Evolutionary conservation across 2,329 filamentous ascomycete genomes (phyloP), one percentile per base, ranked within the genome.

Genomic region (Phialemonium atrogriseum): DNA sequence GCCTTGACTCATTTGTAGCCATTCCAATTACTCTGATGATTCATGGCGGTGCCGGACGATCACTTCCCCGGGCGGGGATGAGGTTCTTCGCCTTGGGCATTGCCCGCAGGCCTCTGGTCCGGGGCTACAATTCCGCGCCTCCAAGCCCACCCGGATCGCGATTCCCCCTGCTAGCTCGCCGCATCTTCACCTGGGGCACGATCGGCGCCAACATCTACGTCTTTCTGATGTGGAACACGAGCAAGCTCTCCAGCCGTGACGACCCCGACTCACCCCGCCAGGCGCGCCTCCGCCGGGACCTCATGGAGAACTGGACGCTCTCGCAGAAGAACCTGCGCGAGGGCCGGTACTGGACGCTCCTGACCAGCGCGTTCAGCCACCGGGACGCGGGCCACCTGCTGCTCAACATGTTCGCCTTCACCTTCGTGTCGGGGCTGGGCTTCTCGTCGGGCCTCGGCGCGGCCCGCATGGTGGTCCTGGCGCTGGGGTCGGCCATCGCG

Each of bases 371-470:
- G 17, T 33, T 46, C 30, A 47, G 44, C 36, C 46, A 49, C 31
- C 3, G n/a, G 10, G 27, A 34, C 30, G 7, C 38, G 1, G 4
- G 14, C 4, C 46, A 49, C 34, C 35, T 49, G 14, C 11, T 26
- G 23, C 27, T 43, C 35, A 49, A 49, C 41, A 47, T 48, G 45
- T 32, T 47, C 17, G 38, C 23, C 18, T 45, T 37, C 30, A 26
- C 36, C 25, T 29, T 27, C 15, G 40, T 35, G 18, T 36, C 36
- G 7, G 28, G 28, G 5, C 27, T 33, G 12, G 43, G 36, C 9
- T 23, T 43, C 15, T 16, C 16, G 7, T 12, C 36, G 21, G 44
- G 46, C 10, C 18, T 48, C 4, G 33, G 38, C 15, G 30, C 37
- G 10, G 5, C 24, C 10, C 39, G 34, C 4, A 16, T 44, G 23